Evolutionary conservation across 495 filamentous ascomycete genomes (phyloP), one percentile per base, ranked within the genome.

Genomic region (Aspergillus wentii): DNA sequence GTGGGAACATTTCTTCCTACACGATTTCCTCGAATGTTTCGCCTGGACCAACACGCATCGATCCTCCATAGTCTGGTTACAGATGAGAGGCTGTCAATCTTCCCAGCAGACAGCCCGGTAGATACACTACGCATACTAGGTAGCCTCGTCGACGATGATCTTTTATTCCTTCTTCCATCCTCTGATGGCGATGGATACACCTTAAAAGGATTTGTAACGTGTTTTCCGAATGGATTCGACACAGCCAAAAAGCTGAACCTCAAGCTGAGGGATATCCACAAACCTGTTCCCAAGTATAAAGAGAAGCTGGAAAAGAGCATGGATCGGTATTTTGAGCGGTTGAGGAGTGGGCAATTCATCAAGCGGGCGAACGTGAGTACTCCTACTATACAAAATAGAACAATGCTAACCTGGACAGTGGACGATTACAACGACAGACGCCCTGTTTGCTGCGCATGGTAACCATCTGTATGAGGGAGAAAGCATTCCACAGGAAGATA

Each of bases 211-310:
- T 88, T 79, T 50, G 62, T 79, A 17, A 78, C 75, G 30, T 86
- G 82, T 51, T 86, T 79, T 37, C 83, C 86, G 2, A 66, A 72
- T 16, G 85, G 85, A 3, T 86, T 88, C 47, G 65, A 79, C 27
- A 77, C 79, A 5, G 48, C 61, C 7, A 40, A 66, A 18, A 88
- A 85, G 49, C 66, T 87, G 8, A 75, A 74, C 0, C 64, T 75
- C 45, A 59, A 67, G n/a, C 59, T 90, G 4, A 68, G 69, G 3
- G 75, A 79, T 23, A 82, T 90, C 33, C 86, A 90, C 44, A 59
- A 35, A 5, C 81, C 80, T 1, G 77, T 83, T 3, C 82, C 82
- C 1, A 71, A 73, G 0, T 88, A 86, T 46, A 62, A 61, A 19
- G 72, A 74, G 13, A 85, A 80, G 51, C 64, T 89, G 10, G 78